phyloP scores from a whole-genome alignment of 2,329 filamentous ascomycete genomes.

The Didymella pinodella region DNA sequence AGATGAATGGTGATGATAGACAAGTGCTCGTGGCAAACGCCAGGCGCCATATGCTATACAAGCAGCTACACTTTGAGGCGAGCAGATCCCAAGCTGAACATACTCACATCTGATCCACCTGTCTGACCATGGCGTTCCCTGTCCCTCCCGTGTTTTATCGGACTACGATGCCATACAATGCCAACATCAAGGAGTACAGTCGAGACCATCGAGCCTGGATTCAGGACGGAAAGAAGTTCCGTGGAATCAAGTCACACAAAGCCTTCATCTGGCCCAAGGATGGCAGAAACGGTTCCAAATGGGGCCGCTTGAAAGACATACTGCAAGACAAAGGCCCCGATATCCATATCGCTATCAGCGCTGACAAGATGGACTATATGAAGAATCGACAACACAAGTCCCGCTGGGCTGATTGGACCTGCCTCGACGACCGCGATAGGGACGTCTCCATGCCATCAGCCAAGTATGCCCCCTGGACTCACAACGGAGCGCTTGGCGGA shows the following conservation, averaged over 20 bases:
- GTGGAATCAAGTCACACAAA: constrained; percentile 44
- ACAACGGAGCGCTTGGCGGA: constrained; percentile 25
- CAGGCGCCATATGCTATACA: constrained; percentile 2
- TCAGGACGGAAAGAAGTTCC: constrained; percentile 33
- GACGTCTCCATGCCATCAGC: constrained; percentile 23
- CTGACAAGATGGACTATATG: constrained; percentile 50
- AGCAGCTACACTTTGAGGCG: neutral
- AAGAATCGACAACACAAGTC: constrained; percentile 48
- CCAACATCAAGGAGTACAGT: constrained; percentile 34
- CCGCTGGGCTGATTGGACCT: constrained; percentile 49
- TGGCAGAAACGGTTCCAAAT: constrained; percentile 47
- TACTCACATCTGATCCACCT: neutral
- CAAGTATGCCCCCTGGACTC: constrained; percentile 31
- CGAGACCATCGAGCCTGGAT: constrained; percentile 34
- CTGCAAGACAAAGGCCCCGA: constrained; percentile 55
- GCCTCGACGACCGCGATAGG: constrained; percentile 35
- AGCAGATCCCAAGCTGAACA: neutral
- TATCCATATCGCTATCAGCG: constrained; percentile 54
- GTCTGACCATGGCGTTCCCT: constrained; percentile 1
- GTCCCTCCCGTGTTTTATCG: constrained; percentile 12
- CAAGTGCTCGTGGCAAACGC: constrained; percentile 6
- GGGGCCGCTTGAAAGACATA: constrained; percentile 55
- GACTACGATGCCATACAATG: constrained; percentile 20
- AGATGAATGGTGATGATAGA: neutral
- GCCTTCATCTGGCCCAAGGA: constrained; percentile 58